Percentiles rank a stretch among this genome's conserved stretches.
phyloP scores from a whole-genome alignment of 768 basidiomycete species.

The Cyclocybe cylindracea region DNA sequence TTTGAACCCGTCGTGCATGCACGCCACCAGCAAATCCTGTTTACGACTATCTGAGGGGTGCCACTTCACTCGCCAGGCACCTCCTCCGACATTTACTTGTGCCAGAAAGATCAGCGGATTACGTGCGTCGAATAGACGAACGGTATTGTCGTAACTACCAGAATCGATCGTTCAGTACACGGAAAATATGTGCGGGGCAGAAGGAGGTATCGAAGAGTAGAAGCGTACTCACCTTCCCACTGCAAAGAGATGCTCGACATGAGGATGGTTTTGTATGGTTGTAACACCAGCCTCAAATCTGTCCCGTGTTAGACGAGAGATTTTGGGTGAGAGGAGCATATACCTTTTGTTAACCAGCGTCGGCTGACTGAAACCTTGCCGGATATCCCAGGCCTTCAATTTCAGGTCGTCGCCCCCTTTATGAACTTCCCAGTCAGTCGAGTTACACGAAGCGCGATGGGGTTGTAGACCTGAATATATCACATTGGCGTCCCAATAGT shows the following conservation, averaged over 20 bases:
- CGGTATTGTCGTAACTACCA: slow-evolving; percentile 76
- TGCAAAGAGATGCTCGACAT: slow-evolving; percentile 78
- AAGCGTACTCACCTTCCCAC: slow-evolving; percentile 73
- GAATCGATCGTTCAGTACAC: not conserved
- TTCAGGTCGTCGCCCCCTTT: slow-evolving; percentile 91
- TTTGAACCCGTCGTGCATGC: slow-evolving; percentile 98
- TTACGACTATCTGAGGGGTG: slow-evolving; percentile 73
- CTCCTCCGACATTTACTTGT: slow-evolving; percentile 78
- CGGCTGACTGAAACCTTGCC: slow-evolving; percentile 60
- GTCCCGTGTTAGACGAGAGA: not conserved
- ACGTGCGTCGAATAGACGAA: slow-evolving; percentile 83
- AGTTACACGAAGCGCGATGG: not conserved
- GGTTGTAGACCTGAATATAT: slow-evolving; percentile 75
- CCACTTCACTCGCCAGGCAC: slow-evolving; percentile 97
- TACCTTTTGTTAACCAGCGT: slow-evolving; percentile 76
- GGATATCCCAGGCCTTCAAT: slow-evolving; percentile 89
- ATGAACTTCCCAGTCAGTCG: not conserved
- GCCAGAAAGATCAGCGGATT: slow-evolving; percentile 59
- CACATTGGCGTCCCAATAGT: slow-evolving; percentile 79
- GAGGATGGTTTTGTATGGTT: slow-evolving; percentile 81
- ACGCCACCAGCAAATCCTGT: slow-evolving; percentile 84
- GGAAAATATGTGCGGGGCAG: not conserved
- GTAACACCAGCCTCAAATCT: slow-evolving; percentile 96
- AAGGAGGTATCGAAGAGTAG: not conserved
- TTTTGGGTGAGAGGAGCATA: not conserved